Conservation (phyloP, 169 alveolate genomes). For the Perkinsus marinus region DNA sequence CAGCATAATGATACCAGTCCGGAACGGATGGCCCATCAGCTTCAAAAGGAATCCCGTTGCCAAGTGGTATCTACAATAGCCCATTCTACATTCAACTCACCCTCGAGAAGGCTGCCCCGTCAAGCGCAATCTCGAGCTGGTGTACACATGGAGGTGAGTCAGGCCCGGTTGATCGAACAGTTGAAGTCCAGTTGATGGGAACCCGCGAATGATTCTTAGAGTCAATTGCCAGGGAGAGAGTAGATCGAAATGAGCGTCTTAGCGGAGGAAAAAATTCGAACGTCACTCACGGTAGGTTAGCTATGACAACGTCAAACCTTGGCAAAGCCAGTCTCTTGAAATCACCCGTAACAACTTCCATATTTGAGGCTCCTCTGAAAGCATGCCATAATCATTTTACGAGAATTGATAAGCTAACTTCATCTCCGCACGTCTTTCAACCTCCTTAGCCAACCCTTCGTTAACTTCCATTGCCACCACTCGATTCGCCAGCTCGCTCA, state of each 20-base stretch:
- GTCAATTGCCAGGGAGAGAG: too few relatives aligned
- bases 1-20: not conserved
- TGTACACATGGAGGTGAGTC: too few relatives aligned
- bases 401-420: not conserved
- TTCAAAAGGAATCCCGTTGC: conserved; percentile 72
- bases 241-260: too few relatives aligned
- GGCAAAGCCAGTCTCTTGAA: conserved; percentile 77
- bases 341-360: conserved; percentile 71
- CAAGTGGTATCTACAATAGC: conserved; percentile 78
- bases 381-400: not conserved
- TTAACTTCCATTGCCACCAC: conserved; percentile 92
- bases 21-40: conserved; percentile 80
- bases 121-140: too few relatives aligned
- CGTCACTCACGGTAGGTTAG: conserved; percentile 79
- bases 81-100: not conserved
- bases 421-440: conserved; percentile 60
- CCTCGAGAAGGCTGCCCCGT: too few relatives aligned
- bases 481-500: conserved; percentile 80
- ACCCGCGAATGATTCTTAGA: too few relatives aligned
- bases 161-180: too few relatives aligned
- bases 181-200: too few relatives aligned
- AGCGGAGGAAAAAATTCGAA: not conserved
- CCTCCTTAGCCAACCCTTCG: conserved; percentile 93
- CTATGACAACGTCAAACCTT: conserved; percentile 87
- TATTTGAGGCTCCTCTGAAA: conserved; percentile 48